Conservation (phyloP, 306 rosid species). For the Urtica urens region DNA sequence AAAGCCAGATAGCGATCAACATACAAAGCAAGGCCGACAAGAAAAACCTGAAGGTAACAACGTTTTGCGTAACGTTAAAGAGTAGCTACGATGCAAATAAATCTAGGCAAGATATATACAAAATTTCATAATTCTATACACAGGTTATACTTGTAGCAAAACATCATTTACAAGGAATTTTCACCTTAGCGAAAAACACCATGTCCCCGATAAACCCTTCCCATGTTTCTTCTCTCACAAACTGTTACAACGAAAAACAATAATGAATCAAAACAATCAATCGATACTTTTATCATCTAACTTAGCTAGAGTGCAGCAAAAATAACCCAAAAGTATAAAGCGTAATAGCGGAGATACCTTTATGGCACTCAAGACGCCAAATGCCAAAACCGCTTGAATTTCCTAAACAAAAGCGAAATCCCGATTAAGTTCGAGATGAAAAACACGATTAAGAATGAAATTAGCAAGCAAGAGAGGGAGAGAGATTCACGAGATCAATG, state of each 20-base stretch:
- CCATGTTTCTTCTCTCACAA: conserved; percentile 70
- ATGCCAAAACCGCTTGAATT: conserved; percentile 51
- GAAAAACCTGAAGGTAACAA: conserved; percentile 57
- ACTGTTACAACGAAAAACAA: conserved; percentile 29
- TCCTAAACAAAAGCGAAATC: conserved; percentile 27
- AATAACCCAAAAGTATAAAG: neutral
- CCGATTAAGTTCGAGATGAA: no score
- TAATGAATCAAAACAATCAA: neutral
- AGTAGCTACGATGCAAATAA: no score
- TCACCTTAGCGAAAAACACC: conserved; percentile 70
- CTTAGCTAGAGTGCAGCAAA: neutral
- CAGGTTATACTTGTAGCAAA: no score
- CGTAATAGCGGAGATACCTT: conserved; percentile 36
- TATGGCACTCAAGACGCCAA: conserved; percentile 38
- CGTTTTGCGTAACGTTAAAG: neutral
- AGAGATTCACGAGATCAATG: conserved; percentile 46
- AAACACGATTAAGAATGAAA: neutral
- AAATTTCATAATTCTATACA: no score
- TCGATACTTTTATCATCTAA: neutral
- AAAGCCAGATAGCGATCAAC: conserved; percentile 70
- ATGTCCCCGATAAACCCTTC: conserved; percentile 58
- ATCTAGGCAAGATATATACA: no score
- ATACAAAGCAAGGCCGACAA: conserved; percentile 47
- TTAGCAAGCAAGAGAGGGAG: conserved; percentile 3
- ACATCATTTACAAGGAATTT: conserved; percentile 2